Evolutionary conservation across 805 yeast species (phyloP).

Genomic region (Nakazawaea holstii): DNA sequence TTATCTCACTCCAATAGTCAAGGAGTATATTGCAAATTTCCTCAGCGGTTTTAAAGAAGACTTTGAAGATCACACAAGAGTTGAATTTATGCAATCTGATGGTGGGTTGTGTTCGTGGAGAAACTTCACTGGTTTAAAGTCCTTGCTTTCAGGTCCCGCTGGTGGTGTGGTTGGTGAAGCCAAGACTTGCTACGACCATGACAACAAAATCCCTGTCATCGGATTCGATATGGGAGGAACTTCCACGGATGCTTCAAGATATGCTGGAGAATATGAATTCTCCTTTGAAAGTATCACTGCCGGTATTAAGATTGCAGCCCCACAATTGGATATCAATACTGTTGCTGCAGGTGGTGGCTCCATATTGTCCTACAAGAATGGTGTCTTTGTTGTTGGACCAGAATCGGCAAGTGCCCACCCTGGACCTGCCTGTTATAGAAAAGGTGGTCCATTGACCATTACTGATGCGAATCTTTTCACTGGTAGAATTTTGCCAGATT

Average conservation of each 20-base stretch:
- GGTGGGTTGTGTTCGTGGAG: slow-evolving; percentile 51
- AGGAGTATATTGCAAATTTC: slow-evolving; percentile 28
- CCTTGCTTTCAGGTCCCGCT: slow-evolving; percentile 54
- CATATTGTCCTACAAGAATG: slow-evolving; percentile 13
- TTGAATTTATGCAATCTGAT: slow-evolving; percentile 53
- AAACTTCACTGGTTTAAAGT: slow-evolving; percentile 45
- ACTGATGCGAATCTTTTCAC: slow-evolving; percentile 28
- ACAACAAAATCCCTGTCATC: slow-evolving; percentile 19
- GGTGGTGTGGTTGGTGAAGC: slow-evolving; percentile 58
- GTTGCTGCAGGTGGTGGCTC: slow-evolving; percentile 19
- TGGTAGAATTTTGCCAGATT: slow-evolving; percentile 24
- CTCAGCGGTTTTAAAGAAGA: slow-evolving; percentile 24
- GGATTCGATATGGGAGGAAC: slow-evolving; percentile 35
- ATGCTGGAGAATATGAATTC: slow-evolving; percentile 25
- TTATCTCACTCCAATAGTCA: slow-evolving; percentile 30
- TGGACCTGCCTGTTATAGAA: slow-evolving; percentile 29
- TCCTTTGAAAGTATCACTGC: slow-evolving; percentile 21
- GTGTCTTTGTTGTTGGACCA: slow-evolving; percentile 26
- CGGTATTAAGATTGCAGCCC: slow-evolving; percentile 23
- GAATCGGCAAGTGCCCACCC: slow-evolving; percentile 29
- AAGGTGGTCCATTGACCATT: slow-evolving; percentile 28
- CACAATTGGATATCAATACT: slow-evolving; percentile 20
- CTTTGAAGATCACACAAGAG: slow-evolving; percentile 21
- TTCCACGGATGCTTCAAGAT: slow-evolving; percentile 51
- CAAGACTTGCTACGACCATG: slow-evolving; percentile 39